phyloP scores from a whole-genome alignment of 2,329 filamentous ascomycete genomes.

The Tolypocladium tundrense region DNA sequence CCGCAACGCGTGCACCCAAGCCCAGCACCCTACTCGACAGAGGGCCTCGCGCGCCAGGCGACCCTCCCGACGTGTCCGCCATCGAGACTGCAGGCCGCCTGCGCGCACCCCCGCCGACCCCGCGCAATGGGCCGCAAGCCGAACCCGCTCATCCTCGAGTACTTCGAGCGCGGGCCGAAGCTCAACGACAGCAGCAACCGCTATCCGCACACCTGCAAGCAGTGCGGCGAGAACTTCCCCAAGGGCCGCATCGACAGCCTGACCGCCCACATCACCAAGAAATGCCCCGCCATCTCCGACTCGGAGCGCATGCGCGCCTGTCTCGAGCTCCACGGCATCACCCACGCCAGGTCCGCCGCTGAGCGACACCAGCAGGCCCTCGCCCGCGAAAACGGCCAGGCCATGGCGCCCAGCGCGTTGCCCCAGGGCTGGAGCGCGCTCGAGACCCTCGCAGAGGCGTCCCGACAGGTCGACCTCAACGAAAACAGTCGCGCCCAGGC shows the following conservation, averaged over 20 bases:
- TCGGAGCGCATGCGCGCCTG: slow-evolving; percentile 67
- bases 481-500: slow-evolving; percentile 43
- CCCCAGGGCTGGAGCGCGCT: slow-evolving; percentile 66
- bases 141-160: slow-evolving; percentile 76
- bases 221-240: slow-evolving; percentile 79
- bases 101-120: background rate
- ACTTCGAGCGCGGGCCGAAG: slow-evolving; percentile 80
- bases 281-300: slow-evolving; percentile 69
- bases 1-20: background rate
- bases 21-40: background rate
- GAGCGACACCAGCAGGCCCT: slow-evolving; percentile 17
- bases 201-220: slow-evolving; percentile 84
- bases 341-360: slow-evolving; percentile 31
- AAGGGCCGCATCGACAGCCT: slow-evolving; percentile 82
- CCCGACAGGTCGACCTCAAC: slow-evolving; percentile 62
- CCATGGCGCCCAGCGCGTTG: slow-evolving; percentile 19
- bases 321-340: slow-evolving; percentile 61
- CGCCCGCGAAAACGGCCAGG: slow-evolving; percentile 17
- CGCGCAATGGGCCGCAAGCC: slow-evolving; percentile 67
- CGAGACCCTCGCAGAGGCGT: slow-evolving; percentile 81
- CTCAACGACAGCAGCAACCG: slow-evolving; percentile 83
- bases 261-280: slow-evolving; percentile 72
- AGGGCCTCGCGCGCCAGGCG: background rate
- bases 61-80: background rate
- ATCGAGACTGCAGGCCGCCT: background rate